Base-by-base conservation (phyloP, 495 filamentous ascomycete species). In the Acidomyces sp. region DNA sequence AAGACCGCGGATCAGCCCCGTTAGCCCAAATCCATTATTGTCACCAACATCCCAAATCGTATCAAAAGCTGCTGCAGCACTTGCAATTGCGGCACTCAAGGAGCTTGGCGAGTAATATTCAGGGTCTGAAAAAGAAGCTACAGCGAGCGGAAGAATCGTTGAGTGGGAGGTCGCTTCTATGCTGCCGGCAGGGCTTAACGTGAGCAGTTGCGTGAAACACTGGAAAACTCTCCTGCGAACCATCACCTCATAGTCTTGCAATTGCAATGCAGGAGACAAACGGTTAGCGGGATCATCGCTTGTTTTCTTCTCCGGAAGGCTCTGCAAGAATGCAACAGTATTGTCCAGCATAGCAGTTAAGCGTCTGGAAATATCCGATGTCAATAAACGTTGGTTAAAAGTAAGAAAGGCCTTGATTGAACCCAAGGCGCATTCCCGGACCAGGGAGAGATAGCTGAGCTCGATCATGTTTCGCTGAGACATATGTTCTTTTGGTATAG, bases 301-400 rank as follows among this genome's bases (percentile, higher is more conserved):
- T 3, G 77, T 78, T 57, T 90, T 95, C 53, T 82, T 87, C 0
- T 70, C 61, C 0, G 88, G 86, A 5, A 96, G 61, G 33, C 77
- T 78, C 56, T 80, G 82, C 11, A 96, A 63, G 47, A 94, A 99
- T 3, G 78, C 74, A 2, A 83, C 81, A 0, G 88, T 93, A 52
- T 92, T 93, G 59, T 96, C 86, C n/a, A 99, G 68, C 85, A 96
- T 90, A 0, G 74, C 71, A 17, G 85, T 81, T 48, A 95, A 82
- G 30, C 90, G 72, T 59, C 84, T 90, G n/a, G 86, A 88, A 29
- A 94, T 85, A 60, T 99, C 90, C 3, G 82, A 76, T 0, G 90
- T 96, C 43, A 99, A 69, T 21, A 99, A 69, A 40, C 82, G 78
- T 58, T 80, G 82, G 56, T 99, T 96, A 69, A 83, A 95, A 49